Conservation (phyloP, 2,329 filamentous ascomycete genomes). For the Pseudogymnoascus sp. region DNA sequence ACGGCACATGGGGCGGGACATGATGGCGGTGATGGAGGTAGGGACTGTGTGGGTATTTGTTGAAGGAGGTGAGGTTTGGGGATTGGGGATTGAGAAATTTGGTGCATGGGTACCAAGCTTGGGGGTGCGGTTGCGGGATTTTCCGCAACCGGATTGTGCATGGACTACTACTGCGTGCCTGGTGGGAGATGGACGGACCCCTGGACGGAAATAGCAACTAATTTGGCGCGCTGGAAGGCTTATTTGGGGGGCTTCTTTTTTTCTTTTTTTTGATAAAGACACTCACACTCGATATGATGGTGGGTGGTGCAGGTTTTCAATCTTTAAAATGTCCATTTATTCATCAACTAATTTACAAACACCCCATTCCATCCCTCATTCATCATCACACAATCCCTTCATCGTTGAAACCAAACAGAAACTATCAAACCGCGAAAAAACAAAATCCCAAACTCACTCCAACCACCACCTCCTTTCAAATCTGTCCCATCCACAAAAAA, state of each 20-base stretch:
- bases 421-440: not conserved
- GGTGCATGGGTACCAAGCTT: conserved; percentile 4
- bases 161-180: not conserved
- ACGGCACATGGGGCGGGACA: not conserved
- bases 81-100: conserved; percentile 4
- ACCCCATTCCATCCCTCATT: not conserved
- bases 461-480: not conserved
- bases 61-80: not conserved
- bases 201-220: not conserved
- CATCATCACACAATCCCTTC: not conserved
- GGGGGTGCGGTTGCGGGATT: not conserved
- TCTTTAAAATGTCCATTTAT: conserved; percentile 6
- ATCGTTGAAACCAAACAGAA: not conserved
- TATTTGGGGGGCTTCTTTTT: not conserved
- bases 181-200: not conserved
- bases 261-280: not conserved
- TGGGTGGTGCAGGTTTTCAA: not conserved
- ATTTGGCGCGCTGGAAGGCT: not conserved
- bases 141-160: not conserved
- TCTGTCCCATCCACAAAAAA: not conserved
- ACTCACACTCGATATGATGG: not conserved
- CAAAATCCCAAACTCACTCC: not conserved
- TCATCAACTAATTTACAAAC: conserved; percentile 7
- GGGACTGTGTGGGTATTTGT: not conserved
- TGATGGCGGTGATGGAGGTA: not conserved